Evolutionary conservation across 306 rosid genomes (phyloP), one percentile per base, ranked within the genome.

Genomic region (Vicia sativa): DNA sequence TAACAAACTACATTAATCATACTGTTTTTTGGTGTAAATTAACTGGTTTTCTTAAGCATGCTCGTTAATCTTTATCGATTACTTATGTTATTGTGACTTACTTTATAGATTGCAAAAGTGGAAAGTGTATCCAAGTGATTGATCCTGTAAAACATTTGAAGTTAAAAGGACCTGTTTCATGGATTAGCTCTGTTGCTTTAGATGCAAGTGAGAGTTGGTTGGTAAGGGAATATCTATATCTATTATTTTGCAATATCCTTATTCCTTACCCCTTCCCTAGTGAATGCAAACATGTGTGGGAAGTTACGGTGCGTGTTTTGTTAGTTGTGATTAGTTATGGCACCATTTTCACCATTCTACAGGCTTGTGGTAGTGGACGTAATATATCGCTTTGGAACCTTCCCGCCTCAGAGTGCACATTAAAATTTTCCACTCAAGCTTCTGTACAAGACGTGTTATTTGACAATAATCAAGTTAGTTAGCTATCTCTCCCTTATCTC

Each of bases 171-270:
- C 62, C 73, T 53, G 76, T 75, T 74, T 78, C 91, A 0, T 78
- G 86, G 74, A 74, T 92, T 69, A 85, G 96, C 46, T 87, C 88
- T 78, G 80, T 92, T 74, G 84, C 87, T 74, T 83, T 90, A 72
- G 98, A 90, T 80, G 85, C 88, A 49, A 88, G 89, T 79, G 96
- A 92, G 81, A 92, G 96, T 79, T 90, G 96, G 98, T 79, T 90
- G 96, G 98, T 90, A 79, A 81, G 97, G 49, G 75, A 75, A 29
- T 67, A 49, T 44, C 15, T 65, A 26, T 67, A 54, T 44, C 19
- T 65, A 38, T 69, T 58, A 45, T 62, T 16, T 61, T 16, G 35
- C 54, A 10, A 59, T 46, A 61, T 41, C 18, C 42, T 67, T 23
- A 25, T 37, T 41, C 18, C 42, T 67, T 23, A 25, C 42, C 19